Evolutionary conservation across 441 rosid species (phyloP).

Genomic region (Capsella rubella): DNA sequence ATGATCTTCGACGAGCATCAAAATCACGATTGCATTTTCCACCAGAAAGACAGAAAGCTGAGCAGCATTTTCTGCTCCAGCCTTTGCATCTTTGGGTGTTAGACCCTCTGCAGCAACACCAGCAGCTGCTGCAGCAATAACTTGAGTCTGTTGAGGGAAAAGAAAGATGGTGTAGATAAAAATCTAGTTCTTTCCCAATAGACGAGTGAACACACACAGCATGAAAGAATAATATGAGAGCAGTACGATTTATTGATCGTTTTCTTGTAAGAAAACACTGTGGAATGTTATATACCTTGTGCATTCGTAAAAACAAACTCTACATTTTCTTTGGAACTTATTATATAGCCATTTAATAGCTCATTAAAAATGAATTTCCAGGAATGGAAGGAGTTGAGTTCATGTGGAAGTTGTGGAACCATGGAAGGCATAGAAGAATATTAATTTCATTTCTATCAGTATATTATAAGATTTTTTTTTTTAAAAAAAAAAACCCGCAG

Average conservation of each 20-base stretch:
- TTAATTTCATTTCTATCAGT: constrained; percentile 1
- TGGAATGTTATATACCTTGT: constrained; percentile 10
- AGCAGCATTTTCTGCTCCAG: constrained; percentile 95
- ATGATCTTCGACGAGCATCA: constrained; percentile 99
- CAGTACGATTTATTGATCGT: constrained; percentile 9
- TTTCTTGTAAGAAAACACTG: constrained; percentile 27
- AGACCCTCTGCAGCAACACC: constrained; percentile 99
- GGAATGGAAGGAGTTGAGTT: constrained; percentile 17
- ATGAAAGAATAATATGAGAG: constrained; percentile 27
- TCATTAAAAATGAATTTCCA: constrained; percentile 6
- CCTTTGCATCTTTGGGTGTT: constrained; percentile 87
- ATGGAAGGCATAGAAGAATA: constrained; percentile 23
- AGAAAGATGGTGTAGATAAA: constrained; percentile 45
- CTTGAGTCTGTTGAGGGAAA: constrained; percentile 87
- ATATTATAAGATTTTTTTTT: constrained; percentile 19
- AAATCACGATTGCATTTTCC: constrained; percentile 98
- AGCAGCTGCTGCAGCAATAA: constrained; percentile 99
- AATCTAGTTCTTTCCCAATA: constrained; percentile 36
- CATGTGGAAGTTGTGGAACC: constrained; percentile 20
- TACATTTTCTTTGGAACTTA: constrained; percentile 2
- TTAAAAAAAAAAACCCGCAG: constrained; percentile 23
- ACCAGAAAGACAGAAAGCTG: constrained; percentile 99
- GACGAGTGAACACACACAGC: constrained; percentile 12
- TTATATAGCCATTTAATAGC: constrained; percentile 12
- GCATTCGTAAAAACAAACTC: constrained; percentile 16